Evolutionary conservation across 345 rosid species (phyloP), one percentile per base, ranked within the genome.

Genomic region (Zanthoxylum bungeanum): DNA sequence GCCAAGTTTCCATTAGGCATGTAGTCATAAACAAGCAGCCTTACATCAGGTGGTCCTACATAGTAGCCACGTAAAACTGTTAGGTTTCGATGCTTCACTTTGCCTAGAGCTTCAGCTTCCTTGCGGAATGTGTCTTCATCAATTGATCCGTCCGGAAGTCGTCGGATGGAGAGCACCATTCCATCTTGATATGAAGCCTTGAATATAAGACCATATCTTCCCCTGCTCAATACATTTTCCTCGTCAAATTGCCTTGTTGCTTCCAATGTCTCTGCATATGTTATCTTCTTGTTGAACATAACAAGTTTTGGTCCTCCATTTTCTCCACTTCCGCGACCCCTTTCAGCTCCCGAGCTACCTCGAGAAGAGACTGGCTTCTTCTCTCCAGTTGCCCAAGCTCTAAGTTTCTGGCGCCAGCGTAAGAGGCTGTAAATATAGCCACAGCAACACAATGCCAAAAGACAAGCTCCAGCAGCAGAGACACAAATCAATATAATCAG

Each of bases 261-360:
- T 71, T 87, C 91, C 33, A 85, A 73, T 6, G 91, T 85, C 60
- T 85, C 91, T 1, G 85, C 82, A 65, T 83, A 81, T 2, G 93
- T 84, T 49, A 88, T 85, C 82, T 83, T 91, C 82, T 80, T 87
- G 55, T 82, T 89, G 78, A 91, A 91, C 93, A 88, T 91, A 9
- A 91, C 87, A 1, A 91, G 84, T 60, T 91, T 91, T 21, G 97
- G 89, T 10, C 87, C 93, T 61, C 90, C 93, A 52, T 83, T 87
- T 58, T 88, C 88, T 44, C 86, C 83, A 10, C 85, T 83, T 71
- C 84, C 81, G 9, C 79, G 74, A 36, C 90, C 81, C 62, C 84
- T 84, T 1, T 85, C 85, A 22, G 85, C 83, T 40, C 91, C 93
- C 1, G 88, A 84, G 75, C 93, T 91, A 0, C 87, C 83, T 51